A percentile compares a stretch with the other conserved stretches of the same genome.
phyloP scores from a whole-genome alignment of 441 rosid genomes.

The Populus hybrid region DNA sequence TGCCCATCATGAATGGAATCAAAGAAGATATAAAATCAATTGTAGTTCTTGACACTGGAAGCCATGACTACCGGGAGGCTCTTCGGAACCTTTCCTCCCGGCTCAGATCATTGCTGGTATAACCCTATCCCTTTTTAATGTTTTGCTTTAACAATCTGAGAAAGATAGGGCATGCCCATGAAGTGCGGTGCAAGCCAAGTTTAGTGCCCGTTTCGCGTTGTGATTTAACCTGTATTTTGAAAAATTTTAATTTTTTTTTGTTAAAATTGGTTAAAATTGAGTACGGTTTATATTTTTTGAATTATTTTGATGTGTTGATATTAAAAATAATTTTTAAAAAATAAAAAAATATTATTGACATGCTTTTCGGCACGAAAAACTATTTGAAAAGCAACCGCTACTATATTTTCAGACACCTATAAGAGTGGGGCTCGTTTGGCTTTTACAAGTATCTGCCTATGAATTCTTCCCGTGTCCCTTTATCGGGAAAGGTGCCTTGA shows the following conservation, averaged over 20 bases:
- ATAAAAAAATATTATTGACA: too few relatives aligned
- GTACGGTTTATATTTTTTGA: too few relatives aligned
- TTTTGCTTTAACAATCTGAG: background rate
- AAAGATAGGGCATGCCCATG: background rate
- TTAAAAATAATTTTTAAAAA: too few relatives aligned
- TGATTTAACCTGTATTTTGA: too few relatives aligned
- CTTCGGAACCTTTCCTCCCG: slow-evolving; percentile 49
- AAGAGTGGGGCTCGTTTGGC: slow-evolving; percentile 1
- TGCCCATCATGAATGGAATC: slow-evolving; percentile 75
- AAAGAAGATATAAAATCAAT: slow-evolving; percentile 66
- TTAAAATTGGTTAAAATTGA: too few relatives aligned
- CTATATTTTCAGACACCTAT: too few relatives aligned
- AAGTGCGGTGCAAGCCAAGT: background rate
- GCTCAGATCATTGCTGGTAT: slow-evolving; percentile 53
- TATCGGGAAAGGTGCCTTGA: background rate
- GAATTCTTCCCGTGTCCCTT: background rate
- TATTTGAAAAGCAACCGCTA: too few relatives aligned
- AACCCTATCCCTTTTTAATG: background rate
- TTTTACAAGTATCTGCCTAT: background rate
- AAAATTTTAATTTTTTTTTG: too few relatives aligned
- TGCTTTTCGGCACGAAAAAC: too few relatives aligned
- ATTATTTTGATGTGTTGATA: too few relatives aligned
- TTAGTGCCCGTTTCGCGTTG: too few relatives aligned
- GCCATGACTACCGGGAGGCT: slow-evolving; percentile 41
- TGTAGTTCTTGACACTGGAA: slow-evolving; percentile 45